Base-by-base conservation (phyloP, 139 green algal genomes). In the Picochlorum sp. region DNA sequence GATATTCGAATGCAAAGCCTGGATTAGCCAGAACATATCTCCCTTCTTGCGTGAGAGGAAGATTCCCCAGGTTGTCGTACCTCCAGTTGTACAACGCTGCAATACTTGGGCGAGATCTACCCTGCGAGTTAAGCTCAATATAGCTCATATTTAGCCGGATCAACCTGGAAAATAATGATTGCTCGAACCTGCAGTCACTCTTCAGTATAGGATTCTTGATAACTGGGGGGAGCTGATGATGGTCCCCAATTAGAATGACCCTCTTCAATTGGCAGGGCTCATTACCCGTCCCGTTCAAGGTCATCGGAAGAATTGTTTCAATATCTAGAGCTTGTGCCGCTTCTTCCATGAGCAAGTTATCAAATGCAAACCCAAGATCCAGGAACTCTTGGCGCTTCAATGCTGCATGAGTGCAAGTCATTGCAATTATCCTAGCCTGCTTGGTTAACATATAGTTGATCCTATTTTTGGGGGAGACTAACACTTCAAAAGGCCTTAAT, bases 291-390 rank as follows among this genome's bases (percentile, higher is more conserved):
- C 39, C 28, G 77, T 90, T 82, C 32, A 95, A 70, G 50, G 90
- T 69, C 84, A 99, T 90, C 59, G 93, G 93, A 53, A 99, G 93
- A 75, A 97, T 94, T n/a, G 93, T 94, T 79, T 99, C 93, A 41
- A 99, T 90, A 78, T 99, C 93, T 67, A 97, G 75, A 44, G 98
- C 89, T 78, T 99, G 93, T 8, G 84, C 93, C 29, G 70, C 77
- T 69, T 99, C 93, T 83, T 99, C 93, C 85, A 99, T 96, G 33
- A 99, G 56, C 47, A 99, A 73, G 67, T 88, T 97, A 80, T 99
- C 93, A 57, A 95, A 99, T 68, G 91, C 83, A 67, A 99, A 89
- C 5, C 81, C 87, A 54, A 97, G 67, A 24, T 88, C 66, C 30
- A 99, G 57, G 72, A 99, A 99, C 68, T 99, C 93, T 37, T 74